phyloP scores from a whole-genome alignment of 176 grass and related monocot genomes.

The Chrysopogon serrulatus region DNA sequence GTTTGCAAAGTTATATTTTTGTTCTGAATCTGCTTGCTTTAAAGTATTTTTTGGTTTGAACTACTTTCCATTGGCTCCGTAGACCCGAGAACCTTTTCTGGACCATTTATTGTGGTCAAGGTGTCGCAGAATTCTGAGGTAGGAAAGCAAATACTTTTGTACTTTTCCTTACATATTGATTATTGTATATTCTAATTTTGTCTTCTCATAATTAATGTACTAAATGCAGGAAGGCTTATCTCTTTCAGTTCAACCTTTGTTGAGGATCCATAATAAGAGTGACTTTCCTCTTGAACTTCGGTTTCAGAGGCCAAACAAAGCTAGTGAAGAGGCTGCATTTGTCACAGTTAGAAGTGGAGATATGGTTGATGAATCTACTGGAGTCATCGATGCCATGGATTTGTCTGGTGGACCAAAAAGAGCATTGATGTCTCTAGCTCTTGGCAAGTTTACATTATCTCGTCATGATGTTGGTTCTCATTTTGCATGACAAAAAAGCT shows the following conservation, averaged over 20 bases:
- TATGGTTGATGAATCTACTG: constrained; percentile 76
- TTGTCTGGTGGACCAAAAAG: constrained; percentile 75
- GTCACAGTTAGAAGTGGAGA: constrained; percentile 67
- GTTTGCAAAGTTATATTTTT: neutral
- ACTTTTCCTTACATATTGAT: constrained; percentile 9
- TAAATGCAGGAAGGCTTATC: constrained; percentile 72
- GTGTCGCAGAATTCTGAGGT: constrained; percentile 72
- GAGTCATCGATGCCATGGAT: constrained; percentile 63
- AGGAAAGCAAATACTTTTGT: constrained; percentile 16
- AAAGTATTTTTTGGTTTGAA: neutral
- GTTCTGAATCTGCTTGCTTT: neutral
- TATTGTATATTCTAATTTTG: constrained; percentile 16
- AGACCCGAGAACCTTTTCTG: constrained; percentile 72
- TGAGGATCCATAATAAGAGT: constrained; percentile 78
- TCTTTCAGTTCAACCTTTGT: constrained; percentile 71
- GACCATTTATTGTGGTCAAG: constrained; percentile 81
- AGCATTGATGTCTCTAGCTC: constrained; percentile 77
- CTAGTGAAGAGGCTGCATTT: constrained; percentile 52
- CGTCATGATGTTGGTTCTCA: constrained; percentile 14
- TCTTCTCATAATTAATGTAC: constrained; percentile 28
- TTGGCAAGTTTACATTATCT: constrained; percentile 47
- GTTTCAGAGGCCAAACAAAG: constrained; percentile 58
- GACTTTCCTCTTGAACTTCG: constrained; percentile 66
- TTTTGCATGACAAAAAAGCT: constrained; percentile 10
- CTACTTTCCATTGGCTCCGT: constrained; percentile 14